Evolutionary conservation across 129 eudicot species (phyloP).

Genomic region (Apium graveolens): DNA sequence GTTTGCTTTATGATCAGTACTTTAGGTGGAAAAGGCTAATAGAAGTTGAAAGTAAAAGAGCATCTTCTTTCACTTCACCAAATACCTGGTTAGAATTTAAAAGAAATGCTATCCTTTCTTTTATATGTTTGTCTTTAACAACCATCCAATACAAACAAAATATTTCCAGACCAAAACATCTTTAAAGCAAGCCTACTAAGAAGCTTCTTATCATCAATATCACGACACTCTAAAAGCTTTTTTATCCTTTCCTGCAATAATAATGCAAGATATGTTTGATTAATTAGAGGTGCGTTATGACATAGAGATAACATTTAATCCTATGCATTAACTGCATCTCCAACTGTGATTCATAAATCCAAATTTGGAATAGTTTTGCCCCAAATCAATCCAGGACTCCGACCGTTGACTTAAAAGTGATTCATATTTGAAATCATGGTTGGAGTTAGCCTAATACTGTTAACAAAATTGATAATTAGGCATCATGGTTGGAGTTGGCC

Average conservation of each 20-base stretch:
- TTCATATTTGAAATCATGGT: too few relatives aligned
- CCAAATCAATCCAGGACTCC: too few relatives aligned
- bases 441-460: too few relatives aligned
- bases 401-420: too few relatives aligned
- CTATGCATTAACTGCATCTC: not conserved
- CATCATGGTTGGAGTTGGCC: too few relatives aligned
- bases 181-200: not conserved
- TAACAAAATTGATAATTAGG: too few relatives aligned
- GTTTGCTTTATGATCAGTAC: not conserved
- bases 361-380: too few relatives aligned
- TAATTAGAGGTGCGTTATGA: not conserved
- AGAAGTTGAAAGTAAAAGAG: not conserved
- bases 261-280: not conserved
- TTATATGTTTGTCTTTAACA: not conserved
- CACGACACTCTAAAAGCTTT: not conserved
- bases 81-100: not conserved
- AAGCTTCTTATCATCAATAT: conserved; percentile 6
- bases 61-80: not conserved
- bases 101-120: not conserved
- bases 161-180: not conserved
- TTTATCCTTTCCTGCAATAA: not conserved
- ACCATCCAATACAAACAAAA: conserved; percentile 10
- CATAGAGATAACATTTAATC: not conserved
- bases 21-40: conserved; percentile 5
- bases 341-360: too few relatives aligned